Conservation (phyloP, 768 basidiomycete genomes). For the Amanita muscaria region DNA sequence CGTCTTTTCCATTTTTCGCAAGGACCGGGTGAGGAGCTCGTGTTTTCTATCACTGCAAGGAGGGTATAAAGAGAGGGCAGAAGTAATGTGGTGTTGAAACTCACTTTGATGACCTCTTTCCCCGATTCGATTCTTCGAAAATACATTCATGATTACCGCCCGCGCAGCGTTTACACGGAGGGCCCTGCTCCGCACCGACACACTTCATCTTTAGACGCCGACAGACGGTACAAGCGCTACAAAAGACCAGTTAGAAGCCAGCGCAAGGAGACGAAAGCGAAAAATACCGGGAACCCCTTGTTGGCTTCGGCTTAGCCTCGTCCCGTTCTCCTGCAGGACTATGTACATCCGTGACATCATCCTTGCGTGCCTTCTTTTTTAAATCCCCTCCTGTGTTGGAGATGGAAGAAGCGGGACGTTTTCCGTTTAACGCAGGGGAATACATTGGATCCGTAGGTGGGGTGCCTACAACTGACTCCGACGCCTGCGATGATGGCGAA, state of each 20-base stretch:
- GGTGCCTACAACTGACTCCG: constrained; percentile 59
- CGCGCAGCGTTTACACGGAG: constrained; percentile 83
- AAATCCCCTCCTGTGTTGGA: constrained; percentile 30
- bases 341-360: constrained; percentile 44
- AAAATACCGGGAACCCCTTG: constrained; percentile 73
- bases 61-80: constrained; percentile 16
- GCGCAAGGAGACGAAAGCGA: constrained; percentile 4
- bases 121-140: constrained; percentile 95
- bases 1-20: constrained; percentile 87
- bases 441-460: constrained; percentile 60
- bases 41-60: constrained; percentile 60
- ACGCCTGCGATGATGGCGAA: constrained; percentile 74
- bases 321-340: constrained; percentile 54
- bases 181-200: constrained; percentile 82
- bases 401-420: constrained; percentile 52
- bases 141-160: constrained; percentile 82
- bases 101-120: constrained; percentile 81
- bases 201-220: constrained; percentile 92
- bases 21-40: constrained; percentile 68
- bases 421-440: constrained; percentile 48
- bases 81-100: constrained; percentile 14
- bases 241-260: constrained; percentile 11
- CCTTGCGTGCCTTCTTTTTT: constrained; percentile 55
- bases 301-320: constrained; percentile 71
- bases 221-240: constrained; percentile 89